Percentiles rank a stretch among this genome's conserved stretches.
phyloP scores from a whole-genome alignment of 1,284 basidiomycete genomes.

The Puccinia horiana region DNA sequence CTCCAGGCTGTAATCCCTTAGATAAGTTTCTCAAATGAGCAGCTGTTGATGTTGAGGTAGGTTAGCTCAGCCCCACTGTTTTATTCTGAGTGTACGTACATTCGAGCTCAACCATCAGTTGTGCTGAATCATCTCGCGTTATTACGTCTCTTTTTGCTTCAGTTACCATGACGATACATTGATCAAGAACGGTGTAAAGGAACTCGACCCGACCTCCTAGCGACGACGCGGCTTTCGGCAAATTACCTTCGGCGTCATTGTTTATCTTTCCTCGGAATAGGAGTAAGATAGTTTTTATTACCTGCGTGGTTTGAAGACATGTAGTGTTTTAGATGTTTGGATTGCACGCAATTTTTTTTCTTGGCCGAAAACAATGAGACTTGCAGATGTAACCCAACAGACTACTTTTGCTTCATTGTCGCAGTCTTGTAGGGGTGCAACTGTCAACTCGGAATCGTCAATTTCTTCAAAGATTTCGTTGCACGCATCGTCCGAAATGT shows the following conservation, averaged over 20 bases:
- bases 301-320: neutral
- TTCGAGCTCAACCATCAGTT: neutral
- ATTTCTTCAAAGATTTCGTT: conserved; percentile 7
- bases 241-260: neutral
- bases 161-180: neutral
- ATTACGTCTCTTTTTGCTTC: neutral
- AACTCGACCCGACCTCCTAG: neutral
- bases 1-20: neutral
- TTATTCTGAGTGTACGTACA: neutral
- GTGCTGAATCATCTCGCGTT: neutral
- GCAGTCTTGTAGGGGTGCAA: neutral
- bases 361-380: neutral
- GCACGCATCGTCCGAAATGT: neutral
- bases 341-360: neutral
- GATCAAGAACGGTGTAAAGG: neutral
- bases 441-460: neutral
- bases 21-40: neutral
- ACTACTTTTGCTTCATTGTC: neutral
- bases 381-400: neutral
- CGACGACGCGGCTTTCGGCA: neutral
- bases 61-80: neutral
- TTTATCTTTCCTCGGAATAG: neutral
- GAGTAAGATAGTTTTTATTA: conserved; percentile 11
- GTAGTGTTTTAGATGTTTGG: neutral
- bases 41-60: neutral